These are phyloP conservation scores for Hypomontagnella monticulosa DNA, from an alignment of 495 filamentous ascomycete genomes.

Conservation along the genomic window DNA sequence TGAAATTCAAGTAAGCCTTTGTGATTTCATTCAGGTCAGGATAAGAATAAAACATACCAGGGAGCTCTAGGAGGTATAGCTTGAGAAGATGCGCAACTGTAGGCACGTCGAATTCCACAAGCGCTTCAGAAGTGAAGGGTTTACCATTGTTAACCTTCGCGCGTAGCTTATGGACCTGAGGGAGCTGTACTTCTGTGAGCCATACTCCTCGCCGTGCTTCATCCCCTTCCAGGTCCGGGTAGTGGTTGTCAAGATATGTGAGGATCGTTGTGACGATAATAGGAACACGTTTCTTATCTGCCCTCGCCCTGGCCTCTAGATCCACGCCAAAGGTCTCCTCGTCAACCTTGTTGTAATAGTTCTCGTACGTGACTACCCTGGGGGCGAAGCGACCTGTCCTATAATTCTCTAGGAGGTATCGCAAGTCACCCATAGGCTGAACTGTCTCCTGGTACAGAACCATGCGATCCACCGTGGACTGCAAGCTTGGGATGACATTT, in stretches of 20 bases:
- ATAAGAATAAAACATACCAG: conserved; percentile 67
- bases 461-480: conserved; percentile 97
- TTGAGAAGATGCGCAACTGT: conserved; percentile 94
- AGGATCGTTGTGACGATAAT: conserved; percentile 91
- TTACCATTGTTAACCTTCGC: conserved; percentile 88
- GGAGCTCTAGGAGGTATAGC: conserved; percentile 94
- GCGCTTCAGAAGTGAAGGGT: conserved; percentile 74
- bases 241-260: conserved; percentile 94
- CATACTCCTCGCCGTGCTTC: conserved; percentile 92
- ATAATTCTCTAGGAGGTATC: conserved; percentile 98
- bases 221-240: conserved; percentile 97
- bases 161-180: conserved; percentile 85
- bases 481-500: conserved; percentile 96
- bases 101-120: conserved; percentile 89
- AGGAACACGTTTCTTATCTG: conserved; percentile 94
- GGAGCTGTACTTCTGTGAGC: conserved; percentile 89
- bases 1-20: conserved; percentile 47
- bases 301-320: conserved; percentile 89
- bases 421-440: conserved; percentile 87
- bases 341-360: conserved; percentile 98
- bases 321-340: conserved; percentile 98
- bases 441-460: conserved; percentile 99
- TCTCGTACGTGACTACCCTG: conserved; percentile 94
- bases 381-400: conserved; percentile 92
- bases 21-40: not conserved